Base-by-base conservation (phyloP, 75 land plant species). In the Pseudotsuga menziesii region DNA sequence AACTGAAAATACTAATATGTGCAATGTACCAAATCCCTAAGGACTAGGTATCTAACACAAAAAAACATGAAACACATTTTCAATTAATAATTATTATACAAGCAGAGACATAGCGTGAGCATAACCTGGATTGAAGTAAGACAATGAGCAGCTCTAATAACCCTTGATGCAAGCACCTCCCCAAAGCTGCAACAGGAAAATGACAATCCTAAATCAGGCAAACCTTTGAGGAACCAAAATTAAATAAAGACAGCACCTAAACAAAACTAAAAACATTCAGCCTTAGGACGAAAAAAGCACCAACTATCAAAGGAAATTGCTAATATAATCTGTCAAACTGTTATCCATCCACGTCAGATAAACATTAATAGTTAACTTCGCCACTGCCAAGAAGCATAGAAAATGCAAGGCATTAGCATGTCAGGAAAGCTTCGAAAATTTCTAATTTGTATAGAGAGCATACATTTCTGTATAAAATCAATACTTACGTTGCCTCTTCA, bases 121-220 rank as follows among this genome's bases (percentile, higher is more conserved):
- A 61, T 22, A 36, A 94, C 97, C 94, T 94, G 97, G 61, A 94
- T 94, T 14, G 97, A 94, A 2, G 96, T 93, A 76, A 95, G 85
- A 75, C 98, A 95, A 66, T 93, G 96, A 73, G 96, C 96, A 62
- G 96, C 98, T 81, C 98, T 84, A 56, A 95, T 94, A 67, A 96
- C 92, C 72, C 95, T 87, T 76, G 96, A 93, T 17, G 89, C 83
- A 76, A 95, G 92, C 66, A 90, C 96, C 57, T 62, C 66, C 11
- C 98, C 98, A 79, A 94, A 94, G 11, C 98, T 94, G 72, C 3
- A 69, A 69, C 48, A 69, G 69, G 32, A 64, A 64, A 32, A 48
- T 48, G 54, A 48, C 16, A 64, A 32, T 29, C 7, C 19, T 32
- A 36, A 32, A 35, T 32, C 41, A 64, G 41, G 69, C 39, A 64